Base-by-base conservation (phyloP, 768 basidiomycete genomes). In the Russula vinacea region DNA sequence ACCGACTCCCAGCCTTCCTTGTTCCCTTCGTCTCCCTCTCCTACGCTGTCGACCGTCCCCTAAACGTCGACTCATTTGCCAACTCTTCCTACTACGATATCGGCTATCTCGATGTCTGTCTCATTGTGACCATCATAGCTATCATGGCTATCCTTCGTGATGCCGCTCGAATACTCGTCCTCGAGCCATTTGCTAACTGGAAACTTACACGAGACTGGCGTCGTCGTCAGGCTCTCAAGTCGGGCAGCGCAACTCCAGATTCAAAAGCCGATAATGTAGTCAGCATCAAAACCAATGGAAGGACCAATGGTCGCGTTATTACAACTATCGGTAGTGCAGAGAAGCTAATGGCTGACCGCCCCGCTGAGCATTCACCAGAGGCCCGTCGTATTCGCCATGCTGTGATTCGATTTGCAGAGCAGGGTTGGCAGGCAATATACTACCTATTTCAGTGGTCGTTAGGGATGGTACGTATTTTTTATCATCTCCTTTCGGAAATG, bases 351-450 rank as follows among this genome's bases (percentile, higher is more conserved):
- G 63, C 74, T 66, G 69, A 66, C 72, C 39, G 56, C 66, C 71
- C 55, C 19, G 56, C 60, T 17, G 67, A 71, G 49, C 69, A 70
- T 35, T 73, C 70, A 66, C 82, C 78, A 68, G 85, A 90, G 70
- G 77, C 81, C 22, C 84, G 80, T 58, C 82, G 79, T 68, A 78
- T 90, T 63, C 84, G 88, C 64, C 80, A 88, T 71, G 87, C 84
- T 65, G 86, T 94, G 47, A 73, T 90, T 51, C 81, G 97, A 70
- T 98, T 98, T 72, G 92, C 93, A 3, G 97, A 99, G 74, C 97
- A 99, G 76, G 90, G 93, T 62, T 98, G 94, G 92, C 85, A 85
- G 40, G 80, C 87, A 51, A 75, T 92, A 55, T 98, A 96, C 75
- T 94, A 91, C 72, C 77, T 84, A 45, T 61, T 83, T 1, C 89